These are phyloP conservation scores for Alternaria atra DNA, from an alignment of 2,329 filamentous ascomycete species.

Conservation along the genomic window DNA sequence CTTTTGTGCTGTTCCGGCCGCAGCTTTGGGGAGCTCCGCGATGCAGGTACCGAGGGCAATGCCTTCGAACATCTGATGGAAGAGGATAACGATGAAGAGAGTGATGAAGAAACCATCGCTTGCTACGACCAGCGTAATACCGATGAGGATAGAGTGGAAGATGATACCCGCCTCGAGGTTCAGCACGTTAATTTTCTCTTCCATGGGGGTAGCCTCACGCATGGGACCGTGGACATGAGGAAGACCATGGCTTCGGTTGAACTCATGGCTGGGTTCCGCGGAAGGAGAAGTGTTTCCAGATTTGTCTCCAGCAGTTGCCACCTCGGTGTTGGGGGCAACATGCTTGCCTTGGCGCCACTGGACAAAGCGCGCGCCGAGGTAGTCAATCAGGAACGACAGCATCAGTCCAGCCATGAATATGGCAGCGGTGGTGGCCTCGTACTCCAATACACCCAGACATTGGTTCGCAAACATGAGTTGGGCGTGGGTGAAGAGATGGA, in stretches of 20 bases:
- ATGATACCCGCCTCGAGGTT: slow-evolving; percentile 78
- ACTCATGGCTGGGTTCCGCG: slow-evolving; percentile 23
- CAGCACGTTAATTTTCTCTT: slow-evolving; percentile 67
- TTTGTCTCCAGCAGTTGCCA: slow-evolving; percentile 21
- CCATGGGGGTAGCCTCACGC: slow-evolving; percentile 30
- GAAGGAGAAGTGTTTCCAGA: slow-evolving; percentile 17
- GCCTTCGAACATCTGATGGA: slow-evolving; percentile 82
- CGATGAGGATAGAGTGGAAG: slow-evolving; percentile 76
- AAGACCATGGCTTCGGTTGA: slow-evolving; percentile 24
- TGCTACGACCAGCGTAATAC: slow-evolving; percentile 66
- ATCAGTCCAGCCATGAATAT: slow-evolving; percentile 79
- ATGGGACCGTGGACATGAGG: slow-evolving; percentile 34
- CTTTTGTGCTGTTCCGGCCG: slow-evolving; percentile 58
- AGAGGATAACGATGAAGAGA: slow-evolving; percentile 71
- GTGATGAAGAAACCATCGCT: slow-evolving; percentile 62
- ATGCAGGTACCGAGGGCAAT: slow-evolving; percentile 77
- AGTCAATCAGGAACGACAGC: slow-evolving; percentile 76
- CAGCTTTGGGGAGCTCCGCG: slow-evolving; percentile 62
- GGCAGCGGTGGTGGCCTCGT: slow-evolving; percentile 74
- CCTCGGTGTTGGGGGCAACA: slow-evolving; percentile 23
- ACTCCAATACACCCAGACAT: slow-evolving; percentile 71
- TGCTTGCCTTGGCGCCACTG: slow-evolving; percentile 43
- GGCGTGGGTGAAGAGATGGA: slow-evolving; percentile 77
- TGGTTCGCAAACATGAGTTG: slow-evolving; percentile 75
- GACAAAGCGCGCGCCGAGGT: slow-evolving; percentile 68